These are phyloP conservation scores for Populus pruinosa DNA, from an alignment of 345 rosid genomes.

Conservation along the genomic window DNA sequence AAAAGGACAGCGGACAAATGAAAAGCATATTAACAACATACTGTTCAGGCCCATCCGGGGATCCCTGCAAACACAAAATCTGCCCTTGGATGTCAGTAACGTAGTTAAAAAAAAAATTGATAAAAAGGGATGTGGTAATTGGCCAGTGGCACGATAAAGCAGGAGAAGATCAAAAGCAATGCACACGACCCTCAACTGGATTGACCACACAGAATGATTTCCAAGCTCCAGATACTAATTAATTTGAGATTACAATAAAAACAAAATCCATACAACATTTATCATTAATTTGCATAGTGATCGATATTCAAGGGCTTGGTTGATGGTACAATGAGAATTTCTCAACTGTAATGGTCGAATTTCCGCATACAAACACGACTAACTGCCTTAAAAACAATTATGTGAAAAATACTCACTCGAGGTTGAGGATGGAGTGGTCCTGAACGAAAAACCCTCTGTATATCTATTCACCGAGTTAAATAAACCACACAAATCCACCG, in stretches of 20 bases:
- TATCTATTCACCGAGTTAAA: conserved; percentile 49
- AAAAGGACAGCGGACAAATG: conserved; percentile 1
- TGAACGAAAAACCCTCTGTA: conserved; percentile 77
- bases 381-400: conserved; percentile 4
- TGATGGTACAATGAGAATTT: too few species aligned
- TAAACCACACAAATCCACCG: conserved; percentile 37
- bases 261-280: not conserved
- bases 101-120: not conserved
- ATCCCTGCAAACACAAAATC: conserved; percentile 97
- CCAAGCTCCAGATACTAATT: not conserved
- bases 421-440: conserved; percentile 84
- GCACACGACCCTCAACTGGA: not conserved
- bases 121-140: not conserved
- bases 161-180: not conserved
- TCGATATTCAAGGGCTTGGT: too few species aligned
- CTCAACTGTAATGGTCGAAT: not conserved
- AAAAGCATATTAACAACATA: conserved; percentile 37
- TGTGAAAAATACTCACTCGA: conserved; percentile 52
- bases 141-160: not conserved
- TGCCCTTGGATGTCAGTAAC: conserved; percentile 37
- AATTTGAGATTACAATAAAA: not conserved
- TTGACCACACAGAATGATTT: not conserved
- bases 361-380: conserved; percentile 1
- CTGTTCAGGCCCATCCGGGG: conserved; percentile 98
- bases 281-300: too few species aligned